Percentiles rank a stretch among this genome's conserved stretches.
Conservation (phyloP, 163 green algal genomes). For the Scenedesmus sp. region DNA sequence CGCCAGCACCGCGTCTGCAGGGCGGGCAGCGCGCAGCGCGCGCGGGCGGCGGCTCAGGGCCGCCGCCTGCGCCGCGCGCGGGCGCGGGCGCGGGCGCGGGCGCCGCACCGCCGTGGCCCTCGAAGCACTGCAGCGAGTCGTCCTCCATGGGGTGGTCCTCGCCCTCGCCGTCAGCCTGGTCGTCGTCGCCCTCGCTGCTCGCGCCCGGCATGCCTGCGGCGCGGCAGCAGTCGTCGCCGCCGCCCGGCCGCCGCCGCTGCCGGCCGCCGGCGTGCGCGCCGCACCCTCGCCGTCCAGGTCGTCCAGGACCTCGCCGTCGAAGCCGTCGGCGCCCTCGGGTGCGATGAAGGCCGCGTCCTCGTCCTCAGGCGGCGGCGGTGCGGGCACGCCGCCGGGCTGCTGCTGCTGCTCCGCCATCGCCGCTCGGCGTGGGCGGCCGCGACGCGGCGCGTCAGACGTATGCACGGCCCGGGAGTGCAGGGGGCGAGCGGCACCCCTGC, state of each 20-base stretch:
- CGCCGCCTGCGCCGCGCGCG: not conserved
- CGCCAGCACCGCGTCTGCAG: slow-evolving; percentile 75
- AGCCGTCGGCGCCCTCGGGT: slow-evolving; percentile 36
- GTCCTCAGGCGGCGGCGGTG: slow-evolving; percentile 5
- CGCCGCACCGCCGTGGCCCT: slow-evolving; percentile 43
- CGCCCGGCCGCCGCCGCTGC: not conserved
- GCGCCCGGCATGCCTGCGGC: slow-evolving; percentile 34
- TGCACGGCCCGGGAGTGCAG: too few relatives aligned
- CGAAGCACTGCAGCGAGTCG: slow-evolving; percentile 49
- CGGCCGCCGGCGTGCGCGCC: not conserved
- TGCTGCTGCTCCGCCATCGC: too few relatives aligned
- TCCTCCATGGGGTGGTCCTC: slow-evolving; percentile 35
- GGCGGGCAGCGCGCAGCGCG: not conserved
- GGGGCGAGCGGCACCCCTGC: too few relatives aligned
- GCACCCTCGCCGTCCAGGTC: slow-evolving; percentile 57
- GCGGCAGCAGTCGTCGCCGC: not conserved
- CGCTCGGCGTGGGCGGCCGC: not conserved
- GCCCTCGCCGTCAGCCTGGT: slow-evolving; percentile 19
- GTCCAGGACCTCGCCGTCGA: slow-evolving; percentile 61
- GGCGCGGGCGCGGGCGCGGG: not conserved
- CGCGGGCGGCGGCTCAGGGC: not conserved
- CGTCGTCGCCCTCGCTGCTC: slow-evolving; percentile 22
- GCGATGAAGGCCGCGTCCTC: slow-evolving; percentile 52
- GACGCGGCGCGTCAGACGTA: too few relatives aligned
- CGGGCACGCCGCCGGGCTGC: too few relatives aligned